Conservation (phyloP, 805 yeast species). For the Suhomyces kilbournensis region DNA sequence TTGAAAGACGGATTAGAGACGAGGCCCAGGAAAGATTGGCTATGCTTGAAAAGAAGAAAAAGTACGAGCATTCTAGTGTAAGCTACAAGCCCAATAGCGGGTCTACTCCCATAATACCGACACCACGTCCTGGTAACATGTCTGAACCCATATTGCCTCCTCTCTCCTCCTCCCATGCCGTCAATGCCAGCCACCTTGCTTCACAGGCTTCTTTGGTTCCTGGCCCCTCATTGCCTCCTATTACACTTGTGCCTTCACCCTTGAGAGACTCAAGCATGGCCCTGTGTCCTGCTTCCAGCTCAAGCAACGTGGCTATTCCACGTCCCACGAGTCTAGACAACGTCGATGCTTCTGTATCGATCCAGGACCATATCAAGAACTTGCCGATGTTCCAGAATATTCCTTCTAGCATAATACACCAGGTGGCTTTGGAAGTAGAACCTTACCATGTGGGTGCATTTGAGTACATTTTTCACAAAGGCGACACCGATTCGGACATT, state of each 20-base stretch:
- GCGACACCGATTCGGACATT: slow-evolving; percentile 60
- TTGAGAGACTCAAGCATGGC: slow-evolving; percentile 7
- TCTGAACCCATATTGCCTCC: slow-evolving; percentile 3
- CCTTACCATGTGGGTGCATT: slow-evolving; percentile 52
- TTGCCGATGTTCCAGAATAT: slow-evolving; percentile 58
- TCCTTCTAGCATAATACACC: slow-evolving; percentile 59
- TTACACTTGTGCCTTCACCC: slow-evolving; percentile 18
- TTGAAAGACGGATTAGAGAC: slow-evolving; percentile 68
- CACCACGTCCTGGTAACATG: not conserved
- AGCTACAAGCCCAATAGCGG: slow-evolving; percentile 12
- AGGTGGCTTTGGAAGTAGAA: slow-evolving; percentile 62
- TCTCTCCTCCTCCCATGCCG: slow-evolving; percentile 4
- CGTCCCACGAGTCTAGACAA: slow-evolving; percentile 16
- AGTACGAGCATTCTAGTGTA: slow-evolving; percentile 36
- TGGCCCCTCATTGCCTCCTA: slow-evolving; percentile 16
- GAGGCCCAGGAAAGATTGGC: slow-evolving; percentile 78
- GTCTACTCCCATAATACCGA: not conserved
- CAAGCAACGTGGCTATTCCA: slow-evolving; percentile 6
- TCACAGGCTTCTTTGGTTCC: slow-evolving; percentile 9
- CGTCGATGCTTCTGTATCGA: slow-evolving; percentile 53
- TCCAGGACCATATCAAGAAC: slow-evolving; percentile 55
- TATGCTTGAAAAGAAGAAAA: slow-evolving; percentile 61
- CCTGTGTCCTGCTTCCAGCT: slow-evolving; percentile 12
- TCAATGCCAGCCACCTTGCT: slow-evolving; percentile 13
- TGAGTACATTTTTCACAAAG: slow-evolving; percentile 58